These are phyloP conservation scores for Leccinum disarticulatum DNA, from an alignment of 768 basidiomycete species.

Conservation along the genomic window DNA sequence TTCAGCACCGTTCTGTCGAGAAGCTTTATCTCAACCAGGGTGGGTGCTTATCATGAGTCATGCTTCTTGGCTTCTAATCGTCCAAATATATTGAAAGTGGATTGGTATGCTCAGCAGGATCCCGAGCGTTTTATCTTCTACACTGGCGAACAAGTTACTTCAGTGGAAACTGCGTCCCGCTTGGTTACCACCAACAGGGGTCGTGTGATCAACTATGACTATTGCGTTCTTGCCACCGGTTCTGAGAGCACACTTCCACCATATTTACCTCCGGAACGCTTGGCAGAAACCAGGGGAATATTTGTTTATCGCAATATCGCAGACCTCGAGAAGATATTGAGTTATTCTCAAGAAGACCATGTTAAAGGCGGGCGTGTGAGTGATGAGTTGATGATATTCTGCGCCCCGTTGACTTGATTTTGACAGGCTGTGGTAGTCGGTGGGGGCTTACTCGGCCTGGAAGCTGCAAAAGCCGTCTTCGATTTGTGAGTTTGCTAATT, in stretches of 20 bases:
- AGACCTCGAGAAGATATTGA: conserved; percentile 63
- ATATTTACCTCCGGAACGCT: conserved; percentile 45
- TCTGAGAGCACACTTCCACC: conserved; percentile 63
- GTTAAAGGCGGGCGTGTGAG: conserved; percentile 36
- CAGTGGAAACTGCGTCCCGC: conserved; percentile 38
- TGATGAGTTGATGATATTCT: not conserved
- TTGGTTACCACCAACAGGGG: conserved; percentile 48
- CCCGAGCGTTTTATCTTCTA: conserved; percentile 55
- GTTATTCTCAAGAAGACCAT: conserved; percentile 48
- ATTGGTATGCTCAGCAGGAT: conserved; percentile 62
- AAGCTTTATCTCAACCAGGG: conserved; percentile 55
- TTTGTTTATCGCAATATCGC: conserved; percentile 74
- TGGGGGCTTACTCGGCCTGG: conserved; percentile 69
- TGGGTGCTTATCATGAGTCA: conserved; percentile 2
- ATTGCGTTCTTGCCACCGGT: conserved; percentile 69
- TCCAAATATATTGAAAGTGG: conserved; percentile 31
- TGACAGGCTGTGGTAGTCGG: conserved; percentile 47
- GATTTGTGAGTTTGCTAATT: conserved; percentile 43
- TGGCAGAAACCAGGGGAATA: conserved; percentile 48
- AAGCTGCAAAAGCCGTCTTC: conserved; percentile 71
- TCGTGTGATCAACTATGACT: conserved; percentile 51
- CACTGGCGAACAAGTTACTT: conserved; percentile 46
- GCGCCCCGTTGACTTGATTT: not conserved
- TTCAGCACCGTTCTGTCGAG: not conserved
- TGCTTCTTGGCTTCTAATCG: not conserved